These are phyloP conservation scores for Cordyceps pruinosa DNA, from an alignment of 2,329 filamentous ascomycete genomes.

Conservation along the genomic window DNA sequence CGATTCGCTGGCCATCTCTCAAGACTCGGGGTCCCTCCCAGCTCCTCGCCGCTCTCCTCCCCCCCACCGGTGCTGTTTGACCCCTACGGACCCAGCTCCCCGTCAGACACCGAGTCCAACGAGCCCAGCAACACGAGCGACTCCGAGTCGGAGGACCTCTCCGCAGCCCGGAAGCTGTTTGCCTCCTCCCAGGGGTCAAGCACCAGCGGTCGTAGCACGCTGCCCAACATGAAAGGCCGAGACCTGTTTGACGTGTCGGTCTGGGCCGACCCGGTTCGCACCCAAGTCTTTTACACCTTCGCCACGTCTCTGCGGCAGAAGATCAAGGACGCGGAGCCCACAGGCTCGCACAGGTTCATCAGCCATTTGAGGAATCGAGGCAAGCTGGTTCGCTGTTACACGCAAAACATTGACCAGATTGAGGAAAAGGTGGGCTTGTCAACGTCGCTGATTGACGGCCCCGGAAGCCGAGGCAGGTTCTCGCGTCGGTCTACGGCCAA, in stretches of 20 bases:
- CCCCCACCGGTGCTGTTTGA: constrained; percentile 48
- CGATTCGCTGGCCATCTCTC: constrained; percentile 18
- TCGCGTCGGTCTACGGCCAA: constrained; percentile 40
- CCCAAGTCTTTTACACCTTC: constrained; percentile 66
- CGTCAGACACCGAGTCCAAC: constrained; percentile 30
- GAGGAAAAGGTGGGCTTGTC: constrained; percentile 63
- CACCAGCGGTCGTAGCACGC: constrained; percentile 23
- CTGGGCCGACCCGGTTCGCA: constrained; percentile 61
- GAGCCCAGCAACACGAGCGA: constrained; percentile 32
- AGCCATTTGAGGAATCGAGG: constrained; percentile 58
- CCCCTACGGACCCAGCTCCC: constrained; percentile 35
- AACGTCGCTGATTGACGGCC: constrained; percentile 54
- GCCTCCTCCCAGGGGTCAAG: constrained; percentile 33
- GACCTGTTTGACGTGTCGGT: constrained; percentile 66
- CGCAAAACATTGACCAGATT: constrained; percentile 68
- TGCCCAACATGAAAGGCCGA: constrained; percentile 61
- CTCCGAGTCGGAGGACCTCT: constrained; percentile 40
- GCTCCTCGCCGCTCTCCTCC: constrained; percentile 52
- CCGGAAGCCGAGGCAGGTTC: constrained; percentile 55
- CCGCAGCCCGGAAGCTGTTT: constrained; percentile 32
- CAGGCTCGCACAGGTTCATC: constrained; percentile 62
- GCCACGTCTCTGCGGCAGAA: constrained; percentile 60
- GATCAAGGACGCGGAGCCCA: constrained; percentile 55
- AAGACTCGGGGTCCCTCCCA: constrained; percentile 21
- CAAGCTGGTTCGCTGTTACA: constrained; percentile 65